These are phyloP conservation scores for Spathaspora gorwiae DNA, from an alignment of 805 yeast species.

Conservation along the genomic window DNA sequence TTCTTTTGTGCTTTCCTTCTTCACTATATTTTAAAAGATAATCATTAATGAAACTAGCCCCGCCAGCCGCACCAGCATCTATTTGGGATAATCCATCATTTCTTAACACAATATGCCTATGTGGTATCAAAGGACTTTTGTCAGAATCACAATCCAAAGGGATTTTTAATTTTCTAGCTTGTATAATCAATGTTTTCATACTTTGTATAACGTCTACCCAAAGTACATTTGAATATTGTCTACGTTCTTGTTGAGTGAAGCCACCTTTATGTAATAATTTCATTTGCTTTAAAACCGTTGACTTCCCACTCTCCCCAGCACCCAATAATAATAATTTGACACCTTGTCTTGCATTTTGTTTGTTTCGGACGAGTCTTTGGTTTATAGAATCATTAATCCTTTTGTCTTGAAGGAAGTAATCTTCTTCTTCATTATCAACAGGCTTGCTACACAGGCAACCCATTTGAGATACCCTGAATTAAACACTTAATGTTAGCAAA, in stretches of 20 bases:
- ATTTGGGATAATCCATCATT: constrained; percentile 58
- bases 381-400: constrained; percentile 61
- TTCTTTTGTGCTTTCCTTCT: constrained; percentile 47
- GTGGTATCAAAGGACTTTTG: constrained; percentile 38
- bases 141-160: constrained; percentile 61
- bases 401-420: constrained; percentile 52
- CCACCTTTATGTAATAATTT: constrained; percentile 81
- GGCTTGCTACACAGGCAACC: constrained; percentile 60
- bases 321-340: constrained; percentile 78
- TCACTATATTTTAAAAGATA: constrained; percentile 60
- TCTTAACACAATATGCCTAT: constrained; percentile 47
- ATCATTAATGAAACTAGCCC: constrained; percentile 57
- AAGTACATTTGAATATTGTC: constrained; percentile 78
- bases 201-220: constrained; percentile 90
- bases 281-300: constrained; percentile 88
- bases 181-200: constrained; percentile 71
- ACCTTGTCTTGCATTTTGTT: constrained; percentile 51
- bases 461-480: constrained; percentile 34
- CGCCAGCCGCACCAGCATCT: constrained; percentile 60
- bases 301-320: constrained; percentile 93
- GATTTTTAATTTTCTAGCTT: constrained; percentile 64
- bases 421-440: constrained; percentile 34
- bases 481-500: too few species aligned
- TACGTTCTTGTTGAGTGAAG: constrained; percentile 72
- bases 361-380: constrained; percentile 49